Evolutionary conservation across 2,329 filamentous ascomycete genomes (phyloP).

Genomic region (Arthrobotrys iridis): DNA sequence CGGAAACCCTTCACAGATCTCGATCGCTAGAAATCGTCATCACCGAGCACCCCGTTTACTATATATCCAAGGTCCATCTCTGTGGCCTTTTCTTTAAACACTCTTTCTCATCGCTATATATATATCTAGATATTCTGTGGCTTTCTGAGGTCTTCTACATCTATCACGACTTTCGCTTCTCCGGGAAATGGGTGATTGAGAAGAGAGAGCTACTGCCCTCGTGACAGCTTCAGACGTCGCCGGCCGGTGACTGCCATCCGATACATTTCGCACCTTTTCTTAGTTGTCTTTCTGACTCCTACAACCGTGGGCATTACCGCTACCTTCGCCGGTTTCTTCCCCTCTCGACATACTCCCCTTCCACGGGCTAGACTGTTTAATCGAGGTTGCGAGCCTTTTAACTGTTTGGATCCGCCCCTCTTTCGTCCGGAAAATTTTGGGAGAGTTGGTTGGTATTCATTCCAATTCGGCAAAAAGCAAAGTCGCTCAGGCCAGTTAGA

Average conservation of each 20-base stretch:
- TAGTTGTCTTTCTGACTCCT: too few relatives aligned
- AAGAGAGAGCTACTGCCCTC: neutral
- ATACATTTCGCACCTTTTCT: too few relatives aligned
- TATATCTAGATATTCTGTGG: neutral
- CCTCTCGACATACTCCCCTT: neutral
- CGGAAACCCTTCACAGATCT: too few relatives aligned
- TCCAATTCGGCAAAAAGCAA: conserved; percentile 41
- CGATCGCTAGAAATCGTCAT: too few relatives aligned
- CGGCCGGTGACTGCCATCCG: too few relatives aligned
- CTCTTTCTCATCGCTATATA: neutral
- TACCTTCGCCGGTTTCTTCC: neutral
- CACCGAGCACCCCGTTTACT: too few relatives aligned
- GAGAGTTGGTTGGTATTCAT: neutral
- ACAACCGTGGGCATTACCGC: neutral
- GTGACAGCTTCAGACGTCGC: conserved; percentile 1
- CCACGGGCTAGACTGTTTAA: neutral
- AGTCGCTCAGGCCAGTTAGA: conserved; percentile 15
- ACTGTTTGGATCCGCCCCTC: conserved; percentile 7
- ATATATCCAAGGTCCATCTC: too few relatives aligned
- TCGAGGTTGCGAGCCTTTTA: neutral
- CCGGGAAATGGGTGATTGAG: conserved; percentile 7
- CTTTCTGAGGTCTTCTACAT: neutral
- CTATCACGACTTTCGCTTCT: neutral
- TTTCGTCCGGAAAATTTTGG: conserved; percentile 16
- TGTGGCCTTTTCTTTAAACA: too few relatives aligned